Conservation (phyloP, 108 stramenopile species). For the Schizochytrium sp. region DNA sequence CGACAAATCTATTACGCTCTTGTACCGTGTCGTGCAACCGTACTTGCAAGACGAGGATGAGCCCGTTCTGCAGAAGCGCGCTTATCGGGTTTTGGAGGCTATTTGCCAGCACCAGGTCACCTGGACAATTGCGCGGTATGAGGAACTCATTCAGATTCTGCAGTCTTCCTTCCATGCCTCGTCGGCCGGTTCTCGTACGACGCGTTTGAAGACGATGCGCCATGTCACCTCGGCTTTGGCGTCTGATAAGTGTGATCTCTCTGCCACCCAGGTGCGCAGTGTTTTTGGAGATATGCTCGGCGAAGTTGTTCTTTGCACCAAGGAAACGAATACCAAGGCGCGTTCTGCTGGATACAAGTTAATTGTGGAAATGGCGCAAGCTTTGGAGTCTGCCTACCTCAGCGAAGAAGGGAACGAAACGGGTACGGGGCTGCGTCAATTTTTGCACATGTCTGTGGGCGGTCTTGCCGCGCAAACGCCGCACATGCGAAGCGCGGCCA, state of each 20-base stretch:
- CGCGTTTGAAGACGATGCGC: background rate
- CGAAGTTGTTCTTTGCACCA: background rate
- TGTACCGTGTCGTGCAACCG: background rate
- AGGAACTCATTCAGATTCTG: background rate
- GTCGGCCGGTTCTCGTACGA: background rate
- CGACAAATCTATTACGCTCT: background rate
- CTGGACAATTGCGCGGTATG: background rate
- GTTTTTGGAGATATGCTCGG: background rate
- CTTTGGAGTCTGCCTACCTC: background rate
- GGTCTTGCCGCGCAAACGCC: background rate
- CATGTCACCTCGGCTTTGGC: background rate
- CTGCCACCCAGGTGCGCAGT: background rate
- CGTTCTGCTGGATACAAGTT: background rate
- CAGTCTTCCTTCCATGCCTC: background rate
- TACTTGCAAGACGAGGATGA: background rate
- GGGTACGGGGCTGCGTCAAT: background rate
- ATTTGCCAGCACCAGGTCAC: background rate
- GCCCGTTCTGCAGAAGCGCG: background rate
- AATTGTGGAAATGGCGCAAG: background rate
- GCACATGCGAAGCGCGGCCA: constrained; percentile 6
- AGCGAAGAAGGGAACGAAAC: background rate
- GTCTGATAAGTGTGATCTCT: background rate
- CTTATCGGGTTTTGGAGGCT: background rate
- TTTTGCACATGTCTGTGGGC: background rate
- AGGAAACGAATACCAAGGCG: background rate